A percentile compares a stretch with the other conserved stretches of the same genome.
Conservation (phyloP, 148 eudicot genomes). For the Beta vulgaris region DNA sequence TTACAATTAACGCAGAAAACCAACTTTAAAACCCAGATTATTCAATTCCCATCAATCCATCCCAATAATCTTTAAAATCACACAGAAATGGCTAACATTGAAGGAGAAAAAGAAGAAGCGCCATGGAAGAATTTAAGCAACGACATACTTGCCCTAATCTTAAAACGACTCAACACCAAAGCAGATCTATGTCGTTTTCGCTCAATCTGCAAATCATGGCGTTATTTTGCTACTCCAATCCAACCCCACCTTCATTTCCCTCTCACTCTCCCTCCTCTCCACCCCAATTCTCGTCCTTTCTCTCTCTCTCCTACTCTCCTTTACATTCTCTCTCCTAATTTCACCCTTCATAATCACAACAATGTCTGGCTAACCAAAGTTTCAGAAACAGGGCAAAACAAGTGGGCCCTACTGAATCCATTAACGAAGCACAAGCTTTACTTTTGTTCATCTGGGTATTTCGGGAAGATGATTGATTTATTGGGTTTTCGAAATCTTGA, state of each 20-base stretch:
- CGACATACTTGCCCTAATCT: slow-evolving; percentile 21
- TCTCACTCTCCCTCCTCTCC: slow-evolving; percentile 24
- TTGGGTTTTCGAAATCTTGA: slow-evolving; percentile 20
- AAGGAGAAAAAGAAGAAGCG: slow-evolving; percentile 25
- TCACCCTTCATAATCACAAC: neutral
- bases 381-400: slow-evolving; percentile 17
- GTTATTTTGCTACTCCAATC: slow-evolving; percentile 10
- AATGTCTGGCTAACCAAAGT: slow-evolving; percentile 23
- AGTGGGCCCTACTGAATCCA: slow-evolving; percentile 26
- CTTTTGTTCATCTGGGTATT: slow-evolving; percentile 4
- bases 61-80: neutral
- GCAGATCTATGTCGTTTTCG: slow-evolving; percentile 26
- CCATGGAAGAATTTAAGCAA: slow-evolving; percentile 17
- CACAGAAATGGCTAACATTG: too few species aligned
- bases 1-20: too few species aligned
- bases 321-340: slow-evolving; percentile 17
- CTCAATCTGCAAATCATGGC: slow-evolving; percentile 33
- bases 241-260: slow-evolving; percentile 20
- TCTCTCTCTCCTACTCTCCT: slow-evolving; percentile 20
- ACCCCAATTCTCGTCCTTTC: slow-evolving; percentile 5
- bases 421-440: slow-evolving; percentile 19
- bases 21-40: too few species aligned
- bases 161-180: slow-evolving; percentile 18
- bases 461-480: slow-evolving; percentile 3
- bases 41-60: neutral